Evolutionary conservation across 192 early-diverging fungal species (phyloP), one percentile per base, ranked within the genome.

Genomic region (Obelidium mucronatum): DNA sequence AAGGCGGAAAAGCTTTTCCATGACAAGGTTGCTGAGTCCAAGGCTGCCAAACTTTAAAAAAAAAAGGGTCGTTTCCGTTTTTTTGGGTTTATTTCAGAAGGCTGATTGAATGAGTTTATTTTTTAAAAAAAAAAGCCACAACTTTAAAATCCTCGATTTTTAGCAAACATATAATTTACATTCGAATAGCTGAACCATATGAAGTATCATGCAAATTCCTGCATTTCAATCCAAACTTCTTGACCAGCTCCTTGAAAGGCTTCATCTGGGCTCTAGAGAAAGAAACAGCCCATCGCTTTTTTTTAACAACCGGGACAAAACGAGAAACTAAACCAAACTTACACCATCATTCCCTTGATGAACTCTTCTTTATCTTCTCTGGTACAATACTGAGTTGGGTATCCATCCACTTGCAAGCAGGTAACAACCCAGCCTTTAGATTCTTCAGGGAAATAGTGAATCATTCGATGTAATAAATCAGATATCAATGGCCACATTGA

Each of bases 1-100:
- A 89, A 91, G 34, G 96, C 96, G 40, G 95, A 94, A 78, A 84
- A 85, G 39, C 84, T 99, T 69, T 99, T 86, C 89, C 59, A 90
- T 26, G 85, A 94, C 64, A 99, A 99, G 88, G 84, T 93, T 33
- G 86, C 64, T 39, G 77, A 78, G 34, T 28, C 60, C 40, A 71
- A 68, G 68, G 11, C 22, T 28, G 24, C 13, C 55, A 58, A 58
- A 26, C 11, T 48, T 15, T 48, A 48, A 19, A 48, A 6, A 48
- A 15, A 48, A n/a, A n/a, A n/a, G n/a, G n/a, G n/a, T n/a, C n/a
- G n/a, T n/a, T n/a, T n/a, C n/a, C n/a, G n/a, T n/a, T n/a, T n/a
- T n/a, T n/a, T n/a, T n/a, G n/a, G n/a, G n/a, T n/a, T n/a, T n/a
- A n/a, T n/a, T n/a, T n/a, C n/a, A n/a, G n/a, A n/a, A n/a, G n/a